Base-by-base conservation (phyloP, 768 basidiomycete species). In the Boletus huronensis region DNA sequence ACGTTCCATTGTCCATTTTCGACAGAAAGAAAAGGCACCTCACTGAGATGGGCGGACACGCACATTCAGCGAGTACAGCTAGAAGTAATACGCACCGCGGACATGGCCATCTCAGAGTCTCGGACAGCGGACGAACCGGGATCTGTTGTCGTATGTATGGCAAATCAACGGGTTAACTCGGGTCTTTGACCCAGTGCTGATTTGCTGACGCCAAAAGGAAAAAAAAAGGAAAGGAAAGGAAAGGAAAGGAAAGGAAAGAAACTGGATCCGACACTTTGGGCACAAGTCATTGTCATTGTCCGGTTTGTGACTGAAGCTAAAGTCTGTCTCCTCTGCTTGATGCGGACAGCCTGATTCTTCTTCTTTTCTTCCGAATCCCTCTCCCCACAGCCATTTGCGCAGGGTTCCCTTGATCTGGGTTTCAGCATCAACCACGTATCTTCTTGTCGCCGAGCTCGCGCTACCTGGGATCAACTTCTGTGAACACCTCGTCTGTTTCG, bases 401-500 rank as follows among this genome's bases (percentile, higher is more conserved):
- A 28, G 7, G 31, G 11, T 23, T n/a, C 5, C 21, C n/a, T 21
- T 16, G 3, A 36, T 25, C 32, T n/a, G 23, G 23, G 14, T 50
- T 40, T 23, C 44, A 26, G n/a, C 35, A 34, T 43, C 14, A 17
- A 21, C 28, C 16, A 40, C 19, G 42, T 28, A 32, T n/a, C 17
- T 13, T 48, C 29, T 48, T 43, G 29, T 34, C 8, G 9, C 5
- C 16, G 43, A 44, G 23, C 36, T 23, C 25, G 19, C 31, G 8
- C 17, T 34, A 9, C 28, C 17, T 43, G 35, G 35, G 57, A 53
- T 53, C 35, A 58, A 34, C 10, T 47, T 32, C 56, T 42, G 31
- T 48, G 56, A 39, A 9, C 29, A 14, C 14, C 21, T 5, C 26
- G 25, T 44, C 25, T n/a, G 25, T 50, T 34, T 38, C 36, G 17